Base-by-base conservation (phyloP, 108 stramenopile genomes). In the Discostella pseudostelligera region DNA sequence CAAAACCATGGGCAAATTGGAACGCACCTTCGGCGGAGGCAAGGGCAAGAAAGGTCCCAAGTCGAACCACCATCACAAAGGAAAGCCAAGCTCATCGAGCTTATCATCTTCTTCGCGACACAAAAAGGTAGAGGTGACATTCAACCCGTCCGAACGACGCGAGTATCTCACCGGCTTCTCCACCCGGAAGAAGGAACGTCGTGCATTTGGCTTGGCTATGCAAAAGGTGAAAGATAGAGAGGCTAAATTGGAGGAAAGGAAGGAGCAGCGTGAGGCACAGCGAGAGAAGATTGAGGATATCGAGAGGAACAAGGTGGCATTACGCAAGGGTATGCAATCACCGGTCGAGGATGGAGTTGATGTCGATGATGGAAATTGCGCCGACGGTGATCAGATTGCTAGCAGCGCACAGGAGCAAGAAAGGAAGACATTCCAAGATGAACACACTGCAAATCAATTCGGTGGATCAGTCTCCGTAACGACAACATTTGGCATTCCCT, bases 191-290 rank as follows among this genome's bases (percentile, higher is more conserved):
- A 61, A 77, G 50, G 78, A 90, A 65, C 85, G 92, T 14, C 77
- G 92, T 8, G 89, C 85, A 10, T 93, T 79, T 56, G 92, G 92
- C n/a, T 59, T 93, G 60, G 92, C 92, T 49, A 93, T 93, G 92
- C 92, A 93, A 76, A 90, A 88, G 62, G 87, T 93, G 39, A 93
- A 93, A 60, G 92, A 93, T 63, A 82, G 92, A 16, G 74, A 88
- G 61, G 86, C 76, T 24, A 87, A 83, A 59, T 49, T 93, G 0
- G 84, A 88, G 59, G 65, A 84, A 44, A 62, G 87, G 20, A 75
- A 77, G 22, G 82, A 87, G 32, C 26, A 46, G 42, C 80, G 82
- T n/a, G 69, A 90, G 50, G 82, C 81, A 3, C 54, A 78, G 32
- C 53, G 77, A 8, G 78, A 88, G 54, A 80, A 75, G 66, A 69